These are phyloP conservation scores for Gastrolobium villosum DNA, from an alignment of 306 rosid genomes.

Conservation along the genomic window DNA sequence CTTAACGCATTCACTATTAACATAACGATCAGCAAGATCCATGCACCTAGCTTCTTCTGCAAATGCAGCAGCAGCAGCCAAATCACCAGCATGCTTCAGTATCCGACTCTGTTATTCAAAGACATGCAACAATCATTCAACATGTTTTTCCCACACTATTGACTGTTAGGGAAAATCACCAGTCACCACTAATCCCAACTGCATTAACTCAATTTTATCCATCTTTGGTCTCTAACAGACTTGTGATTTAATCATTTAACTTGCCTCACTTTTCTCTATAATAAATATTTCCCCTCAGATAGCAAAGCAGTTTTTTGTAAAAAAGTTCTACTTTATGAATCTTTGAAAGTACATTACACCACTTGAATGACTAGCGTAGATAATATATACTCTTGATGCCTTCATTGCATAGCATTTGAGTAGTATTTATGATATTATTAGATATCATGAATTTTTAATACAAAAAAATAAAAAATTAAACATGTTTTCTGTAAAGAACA, in stretches of 20 bases:
- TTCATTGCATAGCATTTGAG: neutral
- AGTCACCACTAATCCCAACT: conserved; percentile 29
- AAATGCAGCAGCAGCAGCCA: conserved; percentile 92
- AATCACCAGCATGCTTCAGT: conserved; percentile 98
- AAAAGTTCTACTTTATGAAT: neutral
- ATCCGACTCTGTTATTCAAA: conserved; percentile 84
- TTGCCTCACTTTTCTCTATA: neutral
- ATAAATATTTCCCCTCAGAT: neutral
- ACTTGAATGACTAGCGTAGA: conserved; percentile 9
- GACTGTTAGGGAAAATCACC: neutral
- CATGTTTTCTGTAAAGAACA: too few relatives aligned
- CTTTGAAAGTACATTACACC: neutral
- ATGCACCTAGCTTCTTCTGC: conserved; percentile 99
- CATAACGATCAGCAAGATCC: conserved; percentile 99
- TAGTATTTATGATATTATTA: conserved; percentile 10
- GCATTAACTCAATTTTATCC: conserved; percentile 24
- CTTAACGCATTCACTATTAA: conserved; percentile 97
- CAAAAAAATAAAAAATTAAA: neutral
- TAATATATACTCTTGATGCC: neutral
- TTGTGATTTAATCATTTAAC: conserved; percentile 37
- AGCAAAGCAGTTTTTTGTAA: neutral
- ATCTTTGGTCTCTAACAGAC: conserved; percentile 10
- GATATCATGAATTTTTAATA: neutral
- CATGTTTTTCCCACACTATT: conserved; percentile 7
- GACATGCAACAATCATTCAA: conserved; percentile 40